These are phyloP conservation scores for Xylariaceae sp. DNA, from an alignment of 2,329 filamentous ascomycete species.

Conservation along the genomic window DNA sequence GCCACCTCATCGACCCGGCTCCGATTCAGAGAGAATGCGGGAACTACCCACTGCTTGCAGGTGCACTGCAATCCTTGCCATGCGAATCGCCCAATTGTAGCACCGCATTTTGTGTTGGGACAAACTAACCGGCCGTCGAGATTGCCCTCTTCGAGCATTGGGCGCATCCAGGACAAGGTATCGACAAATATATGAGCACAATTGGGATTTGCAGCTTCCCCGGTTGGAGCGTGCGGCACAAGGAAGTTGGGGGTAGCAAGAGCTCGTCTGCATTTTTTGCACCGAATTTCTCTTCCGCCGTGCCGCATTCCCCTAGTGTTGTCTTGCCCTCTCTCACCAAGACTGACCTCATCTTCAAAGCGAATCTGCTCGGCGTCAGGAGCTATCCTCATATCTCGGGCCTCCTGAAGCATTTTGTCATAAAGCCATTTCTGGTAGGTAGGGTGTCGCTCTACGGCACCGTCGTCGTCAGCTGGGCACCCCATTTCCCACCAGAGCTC, in stretches of 20 bases:
- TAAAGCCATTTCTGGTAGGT: constrained; percentile 78
- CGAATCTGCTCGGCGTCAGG: constrained; percentile 77
- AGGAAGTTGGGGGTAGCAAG: constrained; percentile 67
- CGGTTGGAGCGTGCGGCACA: constrained; percentile 60
- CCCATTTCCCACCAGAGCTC: constrained; percentile 87
- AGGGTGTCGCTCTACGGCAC: constrained; percentile 66
- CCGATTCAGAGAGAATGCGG: constrained; percentile 85
- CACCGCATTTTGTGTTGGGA: constrained; percentile 76
- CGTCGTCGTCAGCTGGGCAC: constrained; percentile 66
- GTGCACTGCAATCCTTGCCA: constrained; percentile 96
- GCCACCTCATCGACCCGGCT: constrained; percentile 77
- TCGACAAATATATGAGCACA: constrained; percentile 93
- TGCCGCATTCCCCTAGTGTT: constrained; percentile 52
- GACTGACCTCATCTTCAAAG: constrained; percentile 73
- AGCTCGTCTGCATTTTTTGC: constrained; percentile 85
- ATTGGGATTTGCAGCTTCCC: constrained; percentile 27
- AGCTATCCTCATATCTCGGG: constrained; percentile 74
- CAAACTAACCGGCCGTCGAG: constrained; percentile 86
- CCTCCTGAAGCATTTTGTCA: constrained; percentile 59
- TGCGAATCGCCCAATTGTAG: constrained; percentile 88
- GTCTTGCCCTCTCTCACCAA: constrained; percentile 6
- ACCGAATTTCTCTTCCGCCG: constrained; percentile 69
- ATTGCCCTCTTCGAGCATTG: constrained; percentile 77
- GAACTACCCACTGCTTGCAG: constrained; percentile 88
- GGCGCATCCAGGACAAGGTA: constrained; percentile 92